Base-by-base conservation (phyloP, 208 protist species). In the Leishmania gerbilli region DNA sequence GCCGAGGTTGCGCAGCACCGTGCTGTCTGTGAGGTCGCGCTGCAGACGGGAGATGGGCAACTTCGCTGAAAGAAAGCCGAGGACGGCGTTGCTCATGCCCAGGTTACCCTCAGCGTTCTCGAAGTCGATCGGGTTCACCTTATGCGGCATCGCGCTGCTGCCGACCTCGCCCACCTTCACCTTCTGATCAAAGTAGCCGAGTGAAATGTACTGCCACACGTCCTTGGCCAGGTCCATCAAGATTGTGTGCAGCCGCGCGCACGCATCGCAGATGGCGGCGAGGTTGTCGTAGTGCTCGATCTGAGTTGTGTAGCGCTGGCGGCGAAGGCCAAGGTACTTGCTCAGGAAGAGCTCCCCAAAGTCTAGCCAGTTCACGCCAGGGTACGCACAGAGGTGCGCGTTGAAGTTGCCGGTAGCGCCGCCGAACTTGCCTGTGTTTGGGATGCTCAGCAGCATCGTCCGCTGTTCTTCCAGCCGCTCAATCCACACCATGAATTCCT, bases 41-140 rank as follows among this genome's bases (percentile, higher is more conserved):
- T 99, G 98, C 37, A 99, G 91, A 7, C 98, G 93, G 2, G 96
- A 99, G 78, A 99, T 91, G 40, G 98, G 98, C 49, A 99, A 87
- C 84, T 99, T 99, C 1, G 84, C 84, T 15, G 93, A 79, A 31
- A 99, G 82, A 82, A 99, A 98, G n/a, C 97, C 91, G n/a, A 98
- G 89, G 60, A 99, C 67, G 3, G 97, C 95, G 79, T 99, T 99
- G 76, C 95, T 97, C 31, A 99, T 83, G 53, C 93, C 95, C 13
- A 99, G 88, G 84, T 99, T 99, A 51, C 98, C 98, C 85, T 99
- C 98, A 0, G 97, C 97, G 81, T 99, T 99, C 80, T 99, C 98
- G 92, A 99, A 99, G 89, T 99, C 98, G 77, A 99, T 99, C 51
- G 98, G 98, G 88, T 99, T 99, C 69, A 99, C 96, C 89, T 99